Evolutionary conservation across 2,329 filamentous ascomycete genomes (phyloP).

Genomic region (Ceratocystis eucalypticola): DNA sequence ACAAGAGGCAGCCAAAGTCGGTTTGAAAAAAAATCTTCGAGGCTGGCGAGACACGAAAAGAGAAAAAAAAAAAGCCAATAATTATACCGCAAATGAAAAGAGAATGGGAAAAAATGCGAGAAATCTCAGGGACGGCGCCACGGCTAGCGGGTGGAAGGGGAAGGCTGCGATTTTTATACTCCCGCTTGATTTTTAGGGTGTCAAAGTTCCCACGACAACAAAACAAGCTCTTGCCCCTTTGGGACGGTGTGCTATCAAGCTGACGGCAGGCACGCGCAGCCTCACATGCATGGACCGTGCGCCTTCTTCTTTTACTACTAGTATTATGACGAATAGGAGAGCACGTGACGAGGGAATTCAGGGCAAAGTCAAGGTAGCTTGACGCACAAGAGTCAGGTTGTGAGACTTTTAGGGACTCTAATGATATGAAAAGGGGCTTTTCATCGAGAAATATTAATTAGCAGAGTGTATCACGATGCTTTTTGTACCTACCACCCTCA

Average conservation of each 20-base stretch:
- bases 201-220: constrained; percentile 2
- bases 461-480: too few species aligned
- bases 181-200: background rate
- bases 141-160: background rate
- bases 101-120: background rate
- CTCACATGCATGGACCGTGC: constrained; percentile 7
- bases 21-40: background rate
- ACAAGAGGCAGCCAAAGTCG: background rate
- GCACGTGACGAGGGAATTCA: background rate
- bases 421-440: too few species aligned
- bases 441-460: too few species aligned
- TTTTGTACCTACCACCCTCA: too few species aligned
- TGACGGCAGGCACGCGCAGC: constrained; percentile 7
- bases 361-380: background rate
- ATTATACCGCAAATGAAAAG: background rate
- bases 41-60: background rate
- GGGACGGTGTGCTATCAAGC: background rate
- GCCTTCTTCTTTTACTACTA: background rate
- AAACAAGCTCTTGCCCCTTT: constrained; percentile 8
- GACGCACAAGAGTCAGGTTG: background rate
- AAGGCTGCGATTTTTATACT: constrained; percentile 3
- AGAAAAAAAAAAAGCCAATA: background rate
- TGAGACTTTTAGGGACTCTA: background rate
- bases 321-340: background rate
- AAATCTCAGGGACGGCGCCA: background rate